Base-by-base conservation (phyloP, 2,329 filamentous ascomycete genomes). In the Fusarium continuum region DNA sequence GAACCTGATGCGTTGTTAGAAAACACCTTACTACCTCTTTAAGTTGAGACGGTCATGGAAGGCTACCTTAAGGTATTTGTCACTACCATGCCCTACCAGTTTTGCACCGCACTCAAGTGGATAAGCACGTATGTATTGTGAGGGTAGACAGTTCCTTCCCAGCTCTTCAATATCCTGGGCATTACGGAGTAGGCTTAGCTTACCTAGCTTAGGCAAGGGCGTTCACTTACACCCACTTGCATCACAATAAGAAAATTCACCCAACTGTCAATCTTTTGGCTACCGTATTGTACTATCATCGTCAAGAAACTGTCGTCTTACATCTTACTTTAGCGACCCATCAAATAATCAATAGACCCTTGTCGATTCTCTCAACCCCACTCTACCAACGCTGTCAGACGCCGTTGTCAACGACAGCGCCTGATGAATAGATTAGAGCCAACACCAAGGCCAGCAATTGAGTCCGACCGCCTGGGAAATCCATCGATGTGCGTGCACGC, bases 391-490 rank as follows among this genome's bases (percentile, higher is more conserved):
- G 23, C 51, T 35, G 55, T 43, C 26, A 8, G 43, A 32, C 29
- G 26, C 29, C 45, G 41, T 40, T 32, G 7, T 23, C 26, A 51
- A 32, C 48, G 35, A 52, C 59, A 61, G 31, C 57, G 56, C 32
- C 35, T 29, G 35, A 43, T 20, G 16, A 17, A 26, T 17, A 28
- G 20, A 32, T 16, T n/a, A 56, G 11, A 31, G 28, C 36, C 52
- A 57, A 32, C 25, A 38, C 16, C 34, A 41, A 16, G n/a, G n/a
- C n/a, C 45, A 32, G 26, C 25, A 35, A 13, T 34, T 8, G 17
- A 56, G 55, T 53, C 54, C 49, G 47, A 64, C 58, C 63, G 48
- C 16, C 43, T 38, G 8, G 19, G 25, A 29, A 36, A 55, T 45
- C 34, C 29, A 41, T 45, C 29, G n/a, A 10, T 38, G 20, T 32